Evolutionary conservation across 257 asterid genomes (phyloP), one percentile per base, ranked within the genome.

Genomic region (Jasminum sambac): DNA sequence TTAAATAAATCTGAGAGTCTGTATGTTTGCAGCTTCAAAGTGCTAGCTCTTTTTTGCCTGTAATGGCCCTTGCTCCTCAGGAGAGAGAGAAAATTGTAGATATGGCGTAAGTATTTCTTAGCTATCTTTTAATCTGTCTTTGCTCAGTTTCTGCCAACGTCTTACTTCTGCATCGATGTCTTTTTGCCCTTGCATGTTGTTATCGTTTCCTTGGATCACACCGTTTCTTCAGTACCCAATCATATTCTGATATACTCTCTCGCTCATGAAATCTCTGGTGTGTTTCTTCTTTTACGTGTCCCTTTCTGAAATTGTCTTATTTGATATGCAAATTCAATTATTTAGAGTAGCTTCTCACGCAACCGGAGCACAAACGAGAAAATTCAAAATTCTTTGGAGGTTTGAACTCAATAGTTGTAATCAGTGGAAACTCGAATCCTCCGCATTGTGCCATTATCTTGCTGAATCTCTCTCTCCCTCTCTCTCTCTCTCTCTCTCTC

Each of bases 51-150:
- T 94, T 93, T 77, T 81, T 94, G 83, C 96, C 97, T 14, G 97
- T 94, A 42, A 87, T 90, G 96, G 98, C 97, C 84, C 92, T 93
- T 71, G 96, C 98, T 81, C 96, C 98, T 67, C 96, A 90, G 78
- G 98, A 94, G 78, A 94, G 88, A 78, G 98, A 94, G 76, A 85
- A 73, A 78, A 76, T 94, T 74, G 96, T 94, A 67, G 97, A 90
- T 77, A 79, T 94, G 97, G 96, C 98, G 97, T 90, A 85, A 87
- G 98, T 83, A 69, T 76, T 67, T 70, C 17, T 57, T 50, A 55
- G 65, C 17, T 72, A 4, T 63, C 58, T 17, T 50, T 50, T 50
- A 4, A 50, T 50, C 61, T 26, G 4, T 52, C 61, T 2, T 55
- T 21, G 13, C 61, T 55, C 23, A 10, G 61, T 55, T 11, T 43